Evolutionary conservation across 768 basidiomycete genomes (phyloP), one percentile per base, ranked within the genome.

Genomic region (Dacryopinax spathularia): DNA sequence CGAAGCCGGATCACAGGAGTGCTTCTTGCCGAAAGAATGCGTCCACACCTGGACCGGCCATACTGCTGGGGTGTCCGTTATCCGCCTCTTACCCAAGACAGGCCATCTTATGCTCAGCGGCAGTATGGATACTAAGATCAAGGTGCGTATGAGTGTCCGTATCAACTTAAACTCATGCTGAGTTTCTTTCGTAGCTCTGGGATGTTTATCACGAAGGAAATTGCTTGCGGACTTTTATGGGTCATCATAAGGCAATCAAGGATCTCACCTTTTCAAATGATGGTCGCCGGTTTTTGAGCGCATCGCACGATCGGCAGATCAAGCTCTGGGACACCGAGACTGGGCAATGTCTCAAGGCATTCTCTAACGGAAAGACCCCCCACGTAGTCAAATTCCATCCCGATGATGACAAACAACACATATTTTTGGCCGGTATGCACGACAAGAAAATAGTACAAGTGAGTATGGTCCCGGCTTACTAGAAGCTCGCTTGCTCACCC

Each of bases 291-390:
- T 98, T 99, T 78, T 73, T 99, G 60, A 93, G 90, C 16, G 95
- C 94, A 68, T 87, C 84, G 60, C 98, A 96, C 70, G 96, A 99
- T 74, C 88, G 93, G 60, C 88, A 92, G 72, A 93, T 98, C 86
- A 99, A 99, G 75, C 80, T 97, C 13, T 99, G 96, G 96, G 95
- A 99, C 70, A 97, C 96, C 20, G 96, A 99, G 76, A 98, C 96
- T 0, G 95, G 93, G 0, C 91, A 97, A 77, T 98, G 96, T 76
- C 75, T 96, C 65, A 89, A 97, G 73, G 88, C 94, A 6, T 99
- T 98, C 76, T 87, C 89, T 67, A 98, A 97, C 70, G 96, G 95
- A 66, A 97, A 97, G 79, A 93, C 93, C 20, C 93, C 96, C 12
- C 93, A 97, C 72, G 92, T 95, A 60, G 80, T 98, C 62, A 84